Percentiles rank a stretch among this genome's conserved stretches.
phyloP scores from a whole-genome alignment of 768 basidiomycete genomes.

The Candolleomyces eurysporus region DNA sequence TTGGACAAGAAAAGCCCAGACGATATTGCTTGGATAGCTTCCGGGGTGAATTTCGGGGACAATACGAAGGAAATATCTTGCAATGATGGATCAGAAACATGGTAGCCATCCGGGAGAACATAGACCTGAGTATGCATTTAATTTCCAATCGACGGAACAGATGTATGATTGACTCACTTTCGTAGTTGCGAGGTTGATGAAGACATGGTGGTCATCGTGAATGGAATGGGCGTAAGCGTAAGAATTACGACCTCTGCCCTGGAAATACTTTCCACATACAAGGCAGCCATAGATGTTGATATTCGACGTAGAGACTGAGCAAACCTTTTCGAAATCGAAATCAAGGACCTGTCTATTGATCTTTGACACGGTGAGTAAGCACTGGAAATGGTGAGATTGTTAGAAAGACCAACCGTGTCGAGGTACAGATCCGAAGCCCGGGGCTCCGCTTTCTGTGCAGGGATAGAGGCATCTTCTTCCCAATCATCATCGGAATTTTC shows the following conservation, averaged over 20 bases:
- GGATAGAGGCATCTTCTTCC: conserved; percentile 27
- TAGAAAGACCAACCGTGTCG: conserved; percentile 69
- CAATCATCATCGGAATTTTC: conserved; percentile 32
- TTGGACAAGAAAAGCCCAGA: conserved; percentile 59
- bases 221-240: conserved; percentile 98
- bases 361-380: conserved; percentile 36
- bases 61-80: conserved; percentile 94
- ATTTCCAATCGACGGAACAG: conserved; percentile 6
- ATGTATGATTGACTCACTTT: conserved; percentile 55
- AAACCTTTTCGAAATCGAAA: conserved; percentile 99
- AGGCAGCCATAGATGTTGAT: conserved; percentile 98
- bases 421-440: conserved; percentile 86
- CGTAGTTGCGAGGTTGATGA: conserved; percentile 91
- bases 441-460: conserved; percentile 27
- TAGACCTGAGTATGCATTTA: conserved; percentile 66
- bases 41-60: conserved; percentile 77
- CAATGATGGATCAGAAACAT: conserved; percentile 92
- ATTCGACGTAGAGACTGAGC: conserved; percentile 93
- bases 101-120: conserved; percentile 95
- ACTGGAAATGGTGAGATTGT: conserved; percentile 9
- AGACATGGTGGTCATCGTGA: conserved; percentile 97
- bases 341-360: conserved; percentile 89
- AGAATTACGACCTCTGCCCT: conserved; percentile 90
- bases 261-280: conserved; percentile 98
- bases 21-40: conserved; percentile 53